Evolutionary conservation across 345 rosid genomes (phyloP).

Genomic region (Camelina hispida): DNA sequence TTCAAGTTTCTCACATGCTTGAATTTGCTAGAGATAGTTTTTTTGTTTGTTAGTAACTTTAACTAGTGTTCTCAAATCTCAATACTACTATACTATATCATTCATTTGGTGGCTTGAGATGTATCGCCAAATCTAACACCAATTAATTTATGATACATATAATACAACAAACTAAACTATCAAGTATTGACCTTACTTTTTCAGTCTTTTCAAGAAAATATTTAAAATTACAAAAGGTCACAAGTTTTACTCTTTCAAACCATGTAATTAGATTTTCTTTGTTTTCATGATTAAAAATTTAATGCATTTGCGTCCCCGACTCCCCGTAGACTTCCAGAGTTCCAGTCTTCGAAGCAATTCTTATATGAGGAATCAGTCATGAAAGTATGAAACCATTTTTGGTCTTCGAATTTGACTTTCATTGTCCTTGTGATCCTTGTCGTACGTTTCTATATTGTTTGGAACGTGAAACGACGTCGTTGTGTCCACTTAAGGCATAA

Average conservation of each 20-base stretch:
- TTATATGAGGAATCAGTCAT: neutral
- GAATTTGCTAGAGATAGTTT: too few species aligned
- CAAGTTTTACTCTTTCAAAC: neutral
- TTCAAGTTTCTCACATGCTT: too few species aligned
- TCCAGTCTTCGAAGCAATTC: slow-evolving; percentile 7
- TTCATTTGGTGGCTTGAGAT: too few species aligned
- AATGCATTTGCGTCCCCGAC: neutral
- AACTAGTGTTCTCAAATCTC: too few species aligned
- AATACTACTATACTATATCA: too few species aligned
- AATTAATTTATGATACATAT: too few species aligned
- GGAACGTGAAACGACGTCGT: neutral
- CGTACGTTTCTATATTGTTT: neutral
- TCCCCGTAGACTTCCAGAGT: neutral
- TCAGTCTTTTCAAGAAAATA: too few species aligned
- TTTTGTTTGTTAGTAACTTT: too few species aligned
- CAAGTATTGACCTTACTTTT: too few species aligned
- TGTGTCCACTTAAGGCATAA: neutral
- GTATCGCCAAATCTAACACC: too few species aligned
- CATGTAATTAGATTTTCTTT: neutral
- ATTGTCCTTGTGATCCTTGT: neutral
- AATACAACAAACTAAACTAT: too few species aligned
- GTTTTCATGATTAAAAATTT: neutral
- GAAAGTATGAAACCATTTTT: neutral
- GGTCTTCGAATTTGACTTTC: neutral
- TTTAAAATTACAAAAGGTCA: too few species aligned